Base-by-base conservation (phyloP, 495 filamentous ascomycete species). In the Collariella sp. region DNA sequence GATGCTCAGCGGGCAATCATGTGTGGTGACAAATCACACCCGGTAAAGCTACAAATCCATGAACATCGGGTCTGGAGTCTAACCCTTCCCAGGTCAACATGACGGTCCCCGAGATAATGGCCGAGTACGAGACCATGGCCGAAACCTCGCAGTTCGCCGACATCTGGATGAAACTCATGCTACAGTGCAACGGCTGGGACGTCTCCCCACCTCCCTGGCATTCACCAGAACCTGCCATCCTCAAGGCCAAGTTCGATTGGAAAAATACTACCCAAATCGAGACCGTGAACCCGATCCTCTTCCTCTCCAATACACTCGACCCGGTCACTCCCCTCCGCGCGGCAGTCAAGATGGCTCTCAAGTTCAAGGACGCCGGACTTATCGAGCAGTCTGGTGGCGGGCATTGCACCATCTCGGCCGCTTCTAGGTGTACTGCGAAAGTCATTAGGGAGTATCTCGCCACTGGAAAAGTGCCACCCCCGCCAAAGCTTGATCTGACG, bases 231-330 rank as follows among this genome's bases (percentile, higher is more conserved):
- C 34, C 15, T 23, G 10, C 11, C 12, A 9, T 16, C 15, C 51
- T 39, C 15, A 54, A 44, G 56, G 2, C 31, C 10, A 26, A 15
- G 5, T 18, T 13, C 24, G 18, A 2, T 18, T 20, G 2, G 16
- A 19, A 23, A 18, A 12, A 19, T 3, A 13, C 19, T 11, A 47
- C 34, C 4, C 60, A 66, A 15, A 72, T 76, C 54, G 60, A 73
- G 15, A 83, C 80, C 4, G 69, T 74, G 0, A 76, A 79, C 56
- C 83, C 82, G 0, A 58, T 87, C 33, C 67, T 87, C 12, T 78
- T 87, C 50, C 64, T 85, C 2, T 76, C 73, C 46, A 85, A 79
- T 60, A 73, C 70, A 0, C 65, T 76, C 13, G 82, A 87, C 46
- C 83, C 83, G 0, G 81, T 85, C 31, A 83, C 80, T 0, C 76